phyloP scores from a whole-genome alignment of 225 moss, liverwort and hornwort species.

The Pleurozium schreberi region DNA sequence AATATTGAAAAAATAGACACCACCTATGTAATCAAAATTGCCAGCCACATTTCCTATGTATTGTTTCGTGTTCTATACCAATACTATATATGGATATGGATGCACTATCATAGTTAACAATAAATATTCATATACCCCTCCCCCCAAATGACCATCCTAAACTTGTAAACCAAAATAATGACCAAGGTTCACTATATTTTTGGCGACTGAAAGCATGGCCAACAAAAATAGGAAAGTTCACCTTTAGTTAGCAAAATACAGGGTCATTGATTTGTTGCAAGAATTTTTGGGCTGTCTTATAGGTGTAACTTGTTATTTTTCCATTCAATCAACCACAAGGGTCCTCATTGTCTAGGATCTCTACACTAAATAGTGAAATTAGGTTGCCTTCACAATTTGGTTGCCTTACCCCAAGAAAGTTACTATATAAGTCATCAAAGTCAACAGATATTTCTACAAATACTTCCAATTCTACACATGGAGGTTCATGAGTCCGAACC shows the following conservation, averaged over 20 bases:
- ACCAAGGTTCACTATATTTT: background rate
- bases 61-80: no score
- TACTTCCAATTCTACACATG: no score
- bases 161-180: background rate
- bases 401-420: no score
- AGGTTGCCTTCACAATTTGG: no score
- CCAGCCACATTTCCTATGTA: no score
- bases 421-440: no score
- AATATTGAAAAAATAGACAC: no score
- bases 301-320: rapidly evolving
- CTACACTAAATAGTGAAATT: no score
- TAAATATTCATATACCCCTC: background rate
- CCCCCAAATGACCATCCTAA: rapidly evolving
- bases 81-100: no score
- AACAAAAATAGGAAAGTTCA: background rate
- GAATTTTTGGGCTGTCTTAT: background rate
- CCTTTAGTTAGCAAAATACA: background rate
- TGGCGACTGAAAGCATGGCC: background rate
- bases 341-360: background rate
- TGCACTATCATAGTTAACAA: background rate
- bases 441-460: no score
- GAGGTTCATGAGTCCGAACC: no score
- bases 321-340: background rate
- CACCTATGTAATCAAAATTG: no score
- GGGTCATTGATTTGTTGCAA: background rate